These are phyloP conservation scores for Fusarium hainanense DNA, from an alignment of 2,329 filamentous ascomycete species.

Conservation along the genomic window DNA sequence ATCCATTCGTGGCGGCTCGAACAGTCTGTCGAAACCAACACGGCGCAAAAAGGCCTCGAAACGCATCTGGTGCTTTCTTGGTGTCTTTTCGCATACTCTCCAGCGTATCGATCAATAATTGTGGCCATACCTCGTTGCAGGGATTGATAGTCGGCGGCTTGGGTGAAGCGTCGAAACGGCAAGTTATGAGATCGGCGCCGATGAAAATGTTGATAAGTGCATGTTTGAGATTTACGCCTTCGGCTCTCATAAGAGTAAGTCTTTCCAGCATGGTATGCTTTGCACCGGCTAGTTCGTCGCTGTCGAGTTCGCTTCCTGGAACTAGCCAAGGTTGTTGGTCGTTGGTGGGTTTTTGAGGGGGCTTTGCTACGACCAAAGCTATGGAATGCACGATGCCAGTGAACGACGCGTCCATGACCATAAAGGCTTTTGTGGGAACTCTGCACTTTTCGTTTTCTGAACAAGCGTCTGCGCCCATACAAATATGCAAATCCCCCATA, in stretches of 20 bases:
- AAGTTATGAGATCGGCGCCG: not conserved
- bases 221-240: not conserved
- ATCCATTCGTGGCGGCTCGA: not conserved
- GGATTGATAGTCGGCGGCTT: not conserved
- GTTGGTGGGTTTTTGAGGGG: not conserved
- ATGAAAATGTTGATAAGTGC: not conserved
- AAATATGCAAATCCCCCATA: not conserved
- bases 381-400: not conserved
- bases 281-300: not conserved
- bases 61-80: not conserved
- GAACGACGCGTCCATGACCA: not conserved
- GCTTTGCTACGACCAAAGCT: not conserved
- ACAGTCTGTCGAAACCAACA: not conserved
- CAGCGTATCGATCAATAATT: not conserved
- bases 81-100: not conserved
- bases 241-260: not conserved
- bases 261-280: not conserved
- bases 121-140: not conserved
- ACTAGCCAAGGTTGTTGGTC: not conserved
- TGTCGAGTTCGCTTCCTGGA: not conserved
- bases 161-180: not conserved
- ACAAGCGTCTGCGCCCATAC: not conserved
- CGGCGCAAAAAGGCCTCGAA: not conserved
- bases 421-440: not conserved
- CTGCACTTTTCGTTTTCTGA: not conserved